phyloP scores from a whole-genome alignment of 176 grass and related monocot species.

The Rhynchospora pubera region DNA sequence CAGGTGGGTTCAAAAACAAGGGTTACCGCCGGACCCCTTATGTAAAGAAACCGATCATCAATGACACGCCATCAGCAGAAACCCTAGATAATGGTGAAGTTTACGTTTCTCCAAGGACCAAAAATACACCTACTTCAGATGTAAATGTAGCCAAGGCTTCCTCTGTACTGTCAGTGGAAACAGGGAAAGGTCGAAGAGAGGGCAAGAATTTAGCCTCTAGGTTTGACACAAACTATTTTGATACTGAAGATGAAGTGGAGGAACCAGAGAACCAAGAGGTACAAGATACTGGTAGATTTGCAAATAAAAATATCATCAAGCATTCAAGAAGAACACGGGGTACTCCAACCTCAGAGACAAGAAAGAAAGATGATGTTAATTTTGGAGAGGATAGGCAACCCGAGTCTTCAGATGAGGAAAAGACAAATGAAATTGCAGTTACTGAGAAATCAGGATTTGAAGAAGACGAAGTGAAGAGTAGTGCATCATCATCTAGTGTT shows the following conservation, averaged over 20 bases:
- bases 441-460: constrained; percentile 19
- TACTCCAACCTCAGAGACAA: constrained; percentile 27
- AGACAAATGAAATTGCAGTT: background rate
- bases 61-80: constrained; percentile 22
- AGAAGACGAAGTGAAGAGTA: background rate
- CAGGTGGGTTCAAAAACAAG: constrained; percentile 71
- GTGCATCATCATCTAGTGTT: constrained; percentile 27
- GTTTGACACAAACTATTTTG: constrained; percentile 26
- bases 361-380: constrained; percentile 13
- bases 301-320: constrained; percentile 20
- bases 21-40: constrained; percentile 34
- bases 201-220: constrained; percentile 26
- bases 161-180: background rate
- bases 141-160: constrained; percentile 2
- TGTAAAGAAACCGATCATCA: constrained; percentile 24
- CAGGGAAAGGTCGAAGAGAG: constrained; percentile 22
- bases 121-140: constrained; percentile 31
- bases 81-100: constrained; percentile 24
- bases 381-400: background rate
- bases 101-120: constrained; percentile 28
- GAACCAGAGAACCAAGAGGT: constrained; percentile 20
- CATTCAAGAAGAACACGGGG: constrained; percentile 49
- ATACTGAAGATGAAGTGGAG: constrained; percentile 39
- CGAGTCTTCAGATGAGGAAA: constrained; percentile 4
- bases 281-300: constrained; percentile 24